Evolutionary conservation across 352 stramenopile genomes (phyloP), one percentile per base, ranked within the genome.

Genomic region (Globisporangium takayamanum): DNA sequence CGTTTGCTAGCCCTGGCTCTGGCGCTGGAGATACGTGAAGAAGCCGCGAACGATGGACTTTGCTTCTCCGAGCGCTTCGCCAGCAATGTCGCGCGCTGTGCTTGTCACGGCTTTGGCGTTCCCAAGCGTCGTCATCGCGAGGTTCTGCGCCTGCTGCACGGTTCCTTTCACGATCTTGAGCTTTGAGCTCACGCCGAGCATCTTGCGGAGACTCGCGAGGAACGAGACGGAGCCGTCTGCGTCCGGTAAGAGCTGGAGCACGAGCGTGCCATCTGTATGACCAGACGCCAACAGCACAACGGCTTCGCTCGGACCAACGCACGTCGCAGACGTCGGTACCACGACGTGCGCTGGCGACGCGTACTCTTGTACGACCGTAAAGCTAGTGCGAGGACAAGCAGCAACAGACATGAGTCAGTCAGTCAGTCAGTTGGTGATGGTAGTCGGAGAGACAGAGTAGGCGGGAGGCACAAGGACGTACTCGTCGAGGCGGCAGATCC

Each of bases 131-230:
- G 80, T 90, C 70, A 89, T 80, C 11, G 84, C 86, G 11, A 95
- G 65, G 14, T 75, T 92, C 57, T 95, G 84, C n/a, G 86, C 86
- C 49, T 95, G 86, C 58, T 94, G 84, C 39, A 95, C 84, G 0
- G 86, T 94, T 16, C 83, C 86, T 53, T 92, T 93, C 39, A 95
- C 84, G 41, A 89, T 87, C 60, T 95, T 94, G 33, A 94, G 71
- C 57, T 88, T 90, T 12, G 84, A 84, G 49, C 74, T 92, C 18
- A 95, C 76, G 10, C 82, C 84, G 1, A 95, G 69, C 26, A 94
- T 64, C 22, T 84, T 78, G 18, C 86, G 73, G 16, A 94, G 66
- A 44, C 84, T 91, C 1, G 74, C 63, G 26, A 95, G 50, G 36
- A 95, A 76, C 6, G 86, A 93, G 12, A 95, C 70, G 0, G 79